Conservation (phyloP, 805 yeast genomes). For the Candida silvicultrix region DNA sequence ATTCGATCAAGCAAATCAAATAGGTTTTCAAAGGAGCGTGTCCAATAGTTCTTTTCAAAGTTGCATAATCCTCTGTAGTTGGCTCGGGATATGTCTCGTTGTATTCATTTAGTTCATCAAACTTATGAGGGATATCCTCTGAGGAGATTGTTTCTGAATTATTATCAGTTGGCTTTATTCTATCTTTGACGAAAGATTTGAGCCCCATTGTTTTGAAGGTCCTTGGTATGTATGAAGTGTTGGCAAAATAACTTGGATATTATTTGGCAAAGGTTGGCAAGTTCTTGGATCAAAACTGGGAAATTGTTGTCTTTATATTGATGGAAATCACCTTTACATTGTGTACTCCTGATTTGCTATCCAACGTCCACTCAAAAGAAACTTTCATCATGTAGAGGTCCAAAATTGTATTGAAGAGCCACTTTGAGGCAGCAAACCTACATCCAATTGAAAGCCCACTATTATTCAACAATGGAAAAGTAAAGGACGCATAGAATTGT, state of each 20-base stretch:
- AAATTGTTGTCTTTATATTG: neutral
- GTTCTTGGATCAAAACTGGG: neutral
- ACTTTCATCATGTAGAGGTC: no score
- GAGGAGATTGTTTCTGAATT: neutral
- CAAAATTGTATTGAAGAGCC: no score
- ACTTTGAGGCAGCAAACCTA: no score
- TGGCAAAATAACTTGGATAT: neutral
- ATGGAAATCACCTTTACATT: neutral
- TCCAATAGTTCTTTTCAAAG: slow-evolving; percentile 32
- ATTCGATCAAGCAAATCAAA: slow-evolving; percentile 57
- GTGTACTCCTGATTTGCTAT: no score
- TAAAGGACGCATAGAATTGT: no score
- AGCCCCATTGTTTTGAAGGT: neutral
- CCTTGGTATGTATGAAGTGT: neutral
- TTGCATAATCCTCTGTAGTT: slow-evolving; percentile 34
- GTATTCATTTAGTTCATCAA: neutral
- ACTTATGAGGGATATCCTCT: neutral
- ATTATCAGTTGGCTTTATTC: neutral
- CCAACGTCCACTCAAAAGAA: no score
- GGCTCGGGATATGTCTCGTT: slow-evolving; percentile 17
- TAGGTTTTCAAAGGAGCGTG: slow-evolving; percentile 39
- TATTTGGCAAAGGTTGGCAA: neutral
- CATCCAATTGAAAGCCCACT: no score
- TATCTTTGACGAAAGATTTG: neutral
- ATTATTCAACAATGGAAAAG: no score